phyloP scores from a whole-genome alignment of 352 stramenopile species.

The Thraustochytrium sp. region DNA sequence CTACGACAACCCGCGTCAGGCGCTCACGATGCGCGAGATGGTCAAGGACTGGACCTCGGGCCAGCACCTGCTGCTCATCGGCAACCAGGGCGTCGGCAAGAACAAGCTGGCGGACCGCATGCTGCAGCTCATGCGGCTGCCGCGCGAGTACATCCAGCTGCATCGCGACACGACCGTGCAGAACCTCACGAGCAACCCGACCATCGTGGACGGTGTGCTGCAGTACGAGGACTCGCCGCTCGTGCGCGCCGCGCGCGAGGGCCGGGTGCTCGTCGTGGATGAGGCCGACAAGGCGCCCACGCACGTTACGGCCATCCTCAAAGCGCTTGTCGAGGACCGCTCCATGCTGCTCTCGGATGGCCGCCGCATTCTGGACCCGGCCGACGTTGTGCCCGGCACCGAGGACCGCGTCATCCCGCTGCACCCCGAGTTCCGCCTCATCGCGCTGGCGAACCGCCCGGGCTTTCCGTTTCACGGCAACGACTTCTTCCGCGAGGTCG shows the following conservation, averaged over 20 bases:
- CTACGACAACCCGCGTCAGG: slow-evolving; percentile 81
- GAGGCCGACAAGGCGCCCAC: slow-evolving; percentile 92
- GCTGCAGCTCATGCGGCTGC: slow-evolving; percentile 76
- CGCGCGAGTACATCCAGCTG: slow-evolving; percentile 93
- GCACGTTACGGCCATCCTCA: slow-evolving; percentile 89
- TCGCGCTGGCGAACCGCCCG: slow-evolving; percentile 88
- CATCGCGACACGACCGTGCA: slow-evolving; percentile 90
- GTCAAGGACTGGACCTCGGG: slow-evolving; percentile 65
- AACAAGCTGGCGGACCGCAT: slow-evolving; percentile 87
- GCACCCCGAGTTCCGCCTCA: slow-evolving; percentile 84
- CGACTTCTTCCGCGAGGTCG: slow-evolving; percentile 86
- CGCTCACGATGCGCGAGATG: slow-evolving; percentile 69
- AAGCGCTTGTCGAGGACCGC: slow-evolving; percentile 89
- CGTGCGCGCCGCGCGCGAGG: slow-evolving; percentile 80
- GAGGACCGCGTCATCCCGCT: slow-evolving; percentile 75
- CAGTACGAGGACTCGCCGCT: slow-evolving; percentile 86
- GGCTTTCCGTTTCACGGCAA: slow-evolving; percentile 94
- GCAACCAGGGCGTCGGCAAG: slow-evolving; percentile 90
- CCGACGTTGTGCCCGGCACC: neutral
- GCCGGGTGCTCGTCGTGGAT: slow-evolving; percentile 84
- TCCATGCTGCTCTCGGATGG: slow-evolving; percentile 85
- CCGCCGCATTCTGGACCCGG: slow-evolving; percentile 64
- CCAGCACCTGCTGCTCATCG: slow-evolving; percentile 83
- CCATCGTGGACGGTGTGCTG: slow-evolving; percentile 75
- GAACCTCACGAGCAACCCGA: slow-evolving; percentile 80